Percentiles rank a stretch among this genome's conserved stretches.
phyloP scores from a whole-genome alignment of 192 early-diverging fungal species.

The Spizellomyces punctatus region DNA sequence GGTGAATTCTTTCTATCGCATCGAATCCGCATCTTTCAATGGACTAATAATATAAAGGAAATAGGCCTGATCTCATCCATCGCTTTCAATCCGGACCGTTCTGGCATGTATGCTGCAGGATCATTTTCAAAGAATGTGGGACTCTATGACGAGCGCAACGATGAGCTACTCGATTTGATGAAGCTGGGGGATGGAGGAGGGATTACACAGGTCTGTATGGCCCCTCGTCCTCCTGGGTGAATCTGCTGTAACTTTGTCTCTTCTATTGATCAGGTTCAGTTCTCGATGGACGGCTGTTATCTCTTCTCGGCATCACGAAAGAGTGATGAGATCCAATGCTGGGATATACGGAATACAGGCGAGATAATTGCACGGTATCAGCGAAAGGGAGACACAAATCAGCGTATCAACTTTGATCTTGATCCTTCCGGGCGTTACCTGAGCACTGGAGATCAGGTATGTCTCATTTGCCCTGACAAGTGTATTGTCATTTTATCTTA shows the following conservation, averaged over 20 bases:
- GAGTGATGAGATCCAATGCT: constrained; percentile 61
- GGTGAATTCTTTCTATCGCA: constrained; percentile 37
- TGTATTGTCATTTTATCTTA: not conserved
- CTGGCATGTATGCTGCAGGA: constrained; percentile 72
- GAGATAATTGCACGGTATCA: constrained; percentile 55
- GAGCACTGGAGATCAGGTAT: constrained; percentile 62
- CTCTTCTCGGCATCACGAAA: constrained; percentile 72
- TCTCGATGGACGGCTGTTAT: constrained; percentile 66
- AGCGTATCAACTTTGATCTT: constrained; percentile 73
- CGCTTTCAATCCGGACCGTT: constrained; percentile 66
- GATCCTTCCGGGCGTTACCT: constrained; percentile 62
- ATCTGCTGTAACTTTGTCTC: not conserved
- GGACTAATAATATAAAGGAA: not conserved
- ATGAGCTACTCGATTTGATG: constrained; percentile 57
- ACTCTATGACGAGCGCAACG: constrained; percentile 59
- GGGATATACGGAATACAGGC: constrained; percentile 80
- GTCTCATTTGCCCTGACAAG: constrained; percentile 1
- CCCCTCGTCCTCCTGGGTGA: not conserved
- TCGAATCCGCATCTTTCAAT: not conserved
- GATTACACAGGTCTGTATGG: constrained; percentile 39
- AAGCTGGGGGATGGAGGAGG: constrained; percentile 49
- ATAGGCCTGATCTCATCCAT: constrained; percentile 71
- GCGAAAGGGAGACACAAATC: constrained; percentile 66
- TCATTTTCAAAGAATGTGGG: constrained; percentile 72
- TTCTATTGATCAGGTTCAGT: constrained; percentile 51